phyloP scores from a whole-genome alignment of 2,329 filamentous ascomycete genomes.

The Graphilbum fragrans region DNA sequence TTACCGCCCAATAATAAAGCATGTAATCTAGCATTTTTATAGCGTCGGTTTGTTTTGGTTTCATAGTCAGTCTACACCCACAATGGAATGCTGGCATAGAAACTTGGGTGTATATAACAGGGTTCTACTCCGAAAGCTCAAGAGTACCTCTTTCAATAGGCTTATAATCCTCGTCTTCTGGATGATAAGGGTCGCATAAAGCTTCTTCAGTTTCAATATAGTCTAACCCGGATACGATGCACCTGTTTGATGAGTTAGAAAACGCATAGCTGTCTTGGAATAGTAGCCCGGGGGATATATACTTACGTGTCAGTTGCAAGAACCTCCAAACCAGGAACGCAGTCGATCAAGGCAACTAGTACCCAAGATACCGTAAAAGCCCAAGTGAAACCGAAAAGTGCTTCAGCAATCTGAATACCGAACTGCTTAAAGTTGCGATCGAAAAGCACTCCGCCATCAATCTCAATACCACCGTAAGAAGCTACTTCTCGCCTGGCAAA shows the following conservation, averaged over 20 bases:
- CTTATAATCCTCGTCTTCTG: constrained; percentile 3
- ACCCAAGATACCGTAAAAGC: constrained; percentile 1
- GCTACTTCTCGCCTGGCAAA: constrained; percentile 5
- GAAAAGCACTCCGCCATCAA: constrained; percentile 37
- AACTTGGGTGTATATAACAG: no score
- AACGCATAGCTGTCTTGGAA: neutral
- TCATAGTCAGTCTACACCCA: no score
- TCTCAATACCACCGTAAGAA: constrained; percentile 24
- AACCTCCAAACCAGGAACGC: constrained; percentile 6
- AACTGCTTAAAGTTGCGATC: constrained; percentile 35
- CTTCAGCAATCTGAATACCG: constrained; percentile 3
- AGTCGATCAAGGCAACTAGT: constrained; percentile 4
- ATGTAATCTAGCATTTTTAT: no score
- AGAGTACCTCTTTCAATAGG: neutral
- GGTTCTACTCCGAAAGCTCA: neutral
- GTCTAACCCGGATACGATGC: neutral
- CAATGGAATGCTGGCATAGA: no score
- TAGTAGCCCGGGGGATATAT: neutral
- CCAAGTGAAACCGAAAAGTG: constrained; percentile 4
- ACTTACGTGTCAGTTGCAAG: constrained; percentile 4
- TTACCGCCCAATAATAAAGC: no score
- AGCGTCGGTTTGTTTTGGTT: no score
- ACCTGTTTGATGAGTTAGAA: neutral
- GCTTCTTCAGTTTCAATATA: constrained; percentile 3
- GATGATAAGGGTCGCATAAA: constrained; percentile 3